phyloP scores from a whole-genome alignment of 2,329 filamentous ascomycete species.

The Cladobotryum mycophilum region DNA sequence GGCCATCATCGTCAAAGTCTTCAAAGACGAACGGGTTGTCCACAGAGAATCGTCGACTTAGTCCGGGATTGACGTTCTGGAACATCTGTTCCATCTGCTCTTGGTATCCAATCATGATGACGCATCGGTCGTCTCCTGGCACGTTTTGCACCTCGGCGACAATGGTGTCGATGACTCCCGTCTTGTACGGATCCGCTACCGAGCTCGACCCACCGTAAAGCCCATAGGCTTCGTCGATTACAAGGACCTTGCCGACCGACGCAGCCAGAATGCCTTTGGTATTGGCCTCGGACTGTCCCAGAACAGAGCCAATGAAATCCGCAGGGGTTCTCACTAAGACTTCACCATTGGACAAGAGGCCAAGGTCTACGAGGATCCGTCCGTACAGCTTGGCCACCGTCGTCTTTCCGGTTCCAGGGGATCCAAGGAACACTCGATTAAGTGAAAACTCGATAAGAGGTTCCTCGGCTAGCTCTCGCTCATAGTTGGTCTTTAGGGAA shows the following conservation, averaged over 20 bases:
- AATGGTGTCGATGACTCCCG: slow-evolving; percentile 65
- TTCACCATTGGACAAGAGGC: slow-evolving; percentile 62
- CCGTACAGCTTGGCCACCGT: slow-evolving; percentile 70
- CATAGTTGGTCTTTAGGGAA: slow-evolving; percentile 57
- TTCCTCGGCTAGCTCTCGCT: slow-evolving; percentile 57
- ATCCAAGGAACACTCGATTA: slow-evolving; percentile 65
- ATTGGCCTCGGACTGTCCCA: slow-evolving; percentile 63
- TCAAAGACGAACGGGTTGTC: slow-evolving; percentile 60
- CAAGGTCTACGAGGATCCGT: slow-evolving; percentile 59
- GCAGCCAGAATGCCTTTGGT: slow-evolving; percentile 66
- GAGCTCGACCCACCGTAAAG: slow-evolving; percentile 38
- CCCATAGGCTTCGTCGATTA: slow-evolving; percentile 76
- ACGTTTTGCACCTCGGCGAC: slow-evolving; percentile 66
- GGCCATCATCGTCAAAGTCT: slow-evolving; percentile 56
- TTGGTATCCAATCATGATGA: slow-evolving; percentile 64
- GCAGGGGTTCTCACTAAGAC: slow-evolving; percentile 66
- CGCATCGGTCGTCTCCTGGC: slow-evolving; percentile 65
- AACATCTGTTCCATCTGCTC: slow-evolving; percentile 67
- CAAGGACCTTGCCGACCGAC: slow-evolving; percentile 64
- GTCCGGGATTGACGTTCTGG: slow-evolving; percentile 65
- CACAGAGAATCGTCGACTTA: slow-evolving; percentile 59
- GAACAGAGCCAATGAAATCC: slow-evolving; percentile 59
- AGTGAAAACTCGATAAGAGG: slow-evolving; percentile 53
- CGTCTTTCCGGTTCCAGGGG: slow-evolving; percentile 71
- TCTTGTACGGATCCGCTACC: slow-evolving; percentile 42